These are phyloP conservation scores for Colletotrichum horii DNA, from an alignment of 2,329 filamentous ascomycete species.

Conservation along the genomic window DNA sequence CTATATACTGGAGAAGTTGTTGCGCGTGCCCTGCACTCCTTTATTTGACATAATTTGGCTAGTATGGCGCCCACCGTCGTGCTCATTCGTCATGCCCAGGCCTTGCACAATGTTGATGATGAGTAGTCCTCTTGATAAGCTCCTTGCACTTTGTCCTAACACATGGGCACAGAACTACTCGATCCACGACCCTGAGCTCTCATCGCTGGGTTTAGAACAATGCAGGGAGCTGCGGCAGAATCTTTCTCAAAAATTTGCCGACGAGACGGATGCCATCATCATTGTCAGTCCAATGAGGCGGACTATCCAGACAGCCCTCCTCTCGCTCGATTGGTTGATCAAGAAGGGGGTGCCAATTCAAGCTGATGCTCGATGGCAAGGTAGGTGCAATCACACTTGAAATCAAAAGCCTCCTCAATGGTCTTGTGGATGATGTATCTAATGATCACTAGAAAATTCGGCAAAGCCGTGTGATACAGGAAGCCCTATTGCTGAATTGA, in stretches of 20 bases:
- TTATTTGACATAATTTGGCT: not conserved
- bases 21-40: not conserved
- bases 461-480: constrained; percentile 67
- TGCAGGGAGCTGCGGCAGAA: constrained; percentile 48
- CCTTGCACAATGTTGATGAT: constrained; percentile 59
- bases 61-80: constrained; percentile 68
- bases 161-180: constrained; percentile 46
- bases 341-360: constrained; percentile 58
- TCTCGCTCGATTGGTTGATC: constrained; percentile 63
- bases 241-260: constrained; percentile 43
- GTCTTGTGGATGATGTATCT: constrained; percentile 61
- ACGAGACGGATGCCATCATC: constrained; percentile 47
- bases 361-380: constrained; percentile 70
- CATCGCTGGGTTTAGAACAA: constrained; percentile 53
- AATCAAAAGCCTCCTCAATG: constrained; percentile 41
- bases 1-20: not conserved
- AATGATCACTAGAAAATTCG: constrained; percentile 50
- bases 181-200: constrained; percentile 56
- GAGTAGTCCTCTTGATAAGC: constrained; percentile 35
- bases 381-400: constrained; percentile 34
- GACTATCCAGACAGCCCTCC: constrained; percentile 67
- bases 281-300: constrained; percentile 69
- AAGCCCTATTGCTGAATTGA: constrained; percentile 47
- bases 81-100: constrained; percentile 88
- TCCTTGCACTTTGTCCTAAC: constrained; percentile 24